phyloP scores from a whole-genome alignment of 106 monocot genomes.

The Triglochin maritima region DNA sequence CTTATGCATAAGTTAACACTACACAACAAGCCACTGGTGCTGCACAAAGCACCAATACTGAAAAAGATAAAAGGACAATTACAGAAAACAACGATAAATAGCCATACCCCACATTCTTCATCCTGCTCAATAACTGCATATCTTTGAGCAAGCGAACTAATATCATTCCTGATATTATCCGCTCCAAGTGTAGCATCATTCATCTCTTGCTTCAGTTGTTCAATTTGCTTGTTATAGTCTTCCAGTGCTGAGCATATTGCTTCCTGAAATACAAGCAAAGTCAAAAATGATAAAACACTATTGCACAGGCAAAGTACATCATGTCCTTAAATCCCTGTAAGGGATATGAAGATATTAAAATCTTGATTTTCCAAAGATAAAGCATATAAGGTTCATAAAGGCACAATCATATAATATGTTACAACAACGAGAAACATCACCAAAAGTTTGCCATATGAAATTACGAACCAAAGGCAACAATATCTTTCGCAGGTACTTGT shows the following conservation, averaged over 20 bases:
- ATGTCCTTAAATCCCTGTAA: background rate
- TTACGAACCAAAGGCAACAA: background rate
- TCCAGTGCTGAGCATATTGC: slow-evolving; percentile 93
- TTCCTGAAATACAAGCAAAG: slow-evolving; percentile 34
- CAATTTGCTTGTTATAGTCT: slow-evolving; percentile 95
- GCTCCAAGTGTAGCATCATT: slow-evolving; percentile 96
- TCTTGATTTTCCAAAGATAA: background rate
- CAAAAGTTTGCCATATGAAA: background rate
- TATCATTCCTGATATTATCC: slow-evolving; percentile 91
- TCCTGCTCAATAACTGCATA: slow-evolving; percentile 79
- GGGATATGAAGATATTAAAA: background rate
- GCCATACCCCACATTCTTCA: slow-evolving; percentile 90
- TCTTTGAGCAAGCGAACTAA: slow-evolving; percentile 93
- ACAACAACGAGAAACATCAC: background rate
- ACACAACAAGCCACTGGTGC: too few species aligned
- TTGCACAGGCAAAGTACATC: background rate
- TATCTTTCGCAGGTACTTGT: background rate
- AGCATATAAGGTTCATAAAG: background rate
- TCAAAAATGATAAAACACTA: background rate
- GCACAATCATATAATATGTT: background rate
- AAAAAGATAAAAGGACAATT: too few species aligned
- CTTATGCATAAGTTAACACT: too few species aligned
- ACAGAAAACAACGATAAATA: background rate
- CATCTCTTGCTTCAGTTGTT: slow-evolving; percentile 91
- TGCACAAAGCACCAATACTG: too few species aligned